Percentiles rank a stretch among this genome's conserved stretches.
Conservation (phyloP, 176 grass and related monocot species). For the Pontederia paniculata region DNA sequence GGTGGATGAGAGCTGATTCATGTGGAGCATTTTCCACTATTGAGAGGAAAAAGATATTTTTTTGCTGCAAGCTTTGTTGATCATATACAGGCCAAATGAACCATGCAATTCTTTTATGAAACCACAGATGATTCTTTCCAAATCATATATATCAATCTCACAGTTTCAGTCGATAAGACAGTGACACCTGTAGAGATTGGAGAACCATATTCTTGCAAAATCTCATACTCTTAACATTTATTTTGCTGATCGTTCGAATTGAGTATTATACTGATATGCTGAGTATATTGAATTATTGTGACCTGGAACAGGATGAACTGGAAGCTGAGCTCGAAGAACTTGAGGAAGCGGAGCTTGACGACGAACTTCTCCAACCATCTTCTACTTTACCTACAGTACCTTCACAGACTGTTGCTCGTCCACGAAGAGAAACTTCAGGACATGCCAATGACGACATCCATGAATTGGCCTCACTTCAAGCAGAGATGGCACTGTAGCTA, state of each 20-base stretch:
- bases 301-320: constrained; percentile 37
- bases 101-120: no score
- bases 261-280: neutral
- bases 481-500: constrained; percentile 42
- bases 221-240: neutral
- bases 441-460: constrained; percentile 22
- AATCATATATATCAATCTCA: no score
- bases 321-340: constrained; percentile 59
- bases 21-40: no score
- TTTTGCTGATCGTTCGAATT: neutral
- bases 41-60: no score
- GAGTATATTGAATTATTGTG: neutral
- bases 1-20: no score
- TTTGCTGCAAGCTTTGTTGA: no score
- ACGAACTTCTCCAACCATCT: constrained; percentile 30
- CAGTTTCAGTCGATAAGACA: no score
- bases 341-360: constrained; percentile 32
- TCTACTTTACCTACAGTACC: neutral
- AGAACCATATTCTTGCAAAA: neutral
- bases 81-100: no score
- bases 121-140: no score
- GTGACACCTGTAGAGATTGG: no score
- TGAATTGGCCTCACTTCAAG: constrained; percentile 34
- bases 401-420: neutral
- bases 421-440: constrained; percentile 4